Evolutionary conservation across 176 grass and related monocot genomes (phyloP), one percentile per base, ranked within the genome.

Genomic region (Bromus sterilis): DNA sequence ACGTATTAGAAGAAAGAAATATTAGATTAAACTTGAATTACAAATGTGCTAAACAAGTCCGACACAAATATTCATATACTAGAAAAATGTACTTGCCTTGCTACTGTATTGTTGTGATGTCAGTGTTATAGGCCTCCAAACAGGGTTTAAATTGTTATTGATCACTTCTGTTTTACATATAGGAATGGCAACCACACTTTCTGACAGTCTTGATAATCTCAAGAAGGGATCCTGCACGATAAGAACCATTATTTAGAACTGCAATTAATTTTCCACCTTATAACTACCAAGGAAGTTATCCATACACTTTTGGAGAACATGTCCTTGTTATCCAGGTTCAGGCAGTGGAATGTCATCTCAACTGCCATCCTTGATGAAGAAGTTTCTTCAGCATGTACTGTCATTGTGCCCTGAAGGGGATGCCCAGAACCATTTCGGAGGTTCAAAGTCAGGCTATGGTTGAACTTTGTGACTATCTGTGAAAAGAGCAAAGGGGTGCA

Each of bases 81-180:
- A 66, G 30, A 39, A 78, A 80, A 36, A 20, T 74, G 4, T 34
- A 78, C 85, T 84, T 95, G 77, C 96, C 96, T 95, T 99, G 93
- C 91, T 99, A 82, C 71, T 84, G 80, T 88, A 99, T 34, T 99
- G 96, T 74, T 99, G 96, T 33, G 85, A 80, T n/a, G 91, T 93
- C 46, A 99, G 70, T 26, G 63, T 95, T 32, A 95, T 15, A 60
- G 96, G 89, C 53, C 88, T 93, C 96, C 96, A 99, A 61, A 95
- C 40, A 68, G 96, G 96, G 63, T 95, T 93, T 32, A 93, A 82
- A 36, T 99, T 91, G 63, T 99, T 56, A 40, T 77, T 88, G 62
- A 99, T 66, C 9, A 91, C 93, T 68, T 95, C 96, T 16, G 96
- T 91, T 91, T 95, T 93, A 68, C 96, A 99, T 18, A 99, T 89